Conservation (phyloP, 148 eudicot species). For the Dianthus caryophyllus region DNA sequence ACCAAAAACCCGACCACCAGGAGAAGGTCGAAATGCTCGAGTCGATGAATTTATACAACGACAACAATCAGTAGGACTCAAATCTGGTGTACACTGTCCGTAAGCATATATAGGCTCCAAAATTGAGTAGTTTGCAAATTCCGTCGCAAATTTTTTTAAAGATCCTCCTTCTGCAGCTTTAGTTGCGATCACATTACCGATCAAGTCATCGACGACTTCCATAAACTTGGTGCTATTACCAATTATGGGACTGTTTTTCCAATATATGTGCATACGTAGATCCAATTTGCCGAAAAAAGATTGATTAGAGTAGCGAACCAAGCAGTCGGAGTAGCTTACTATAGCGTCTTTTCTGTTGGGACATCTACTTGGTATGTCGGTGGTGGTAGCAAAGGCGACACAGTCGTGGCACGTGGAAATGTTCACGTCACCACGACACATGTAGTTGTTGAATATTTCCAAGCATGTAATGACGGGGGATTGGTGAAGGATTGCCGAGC, state of each 20-base stretch:
- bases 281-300: slow-evolving; percentile 1
- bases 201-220: not conserved
- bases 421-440: slow-evolving; percentile 28
- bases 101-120: slow-evolving; percentile 2
- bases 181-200: not conserved
- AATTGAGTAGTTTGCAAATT: not conserved
- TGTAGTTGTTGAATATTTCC: too few relatives aligned
- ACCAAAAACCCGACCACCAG: slow-evolving; percentile 15
- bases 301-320: slow-evolving; percentile 34
- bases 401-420: slow-evolving; percentile 24
- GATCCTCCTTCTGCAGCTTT: slow-evolving; percentile 6
- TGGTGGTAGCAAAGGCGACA: slow-evolving; percentile 17
- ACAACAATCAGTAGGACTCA: slow-evolving; percentile 16
- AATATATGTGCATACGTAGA: too few relatives aligned
- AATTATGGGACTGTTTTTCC: not conserved
- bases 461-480: too few relatives aligned
- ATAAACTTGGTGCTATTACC: slow-evolving; percentile 3
- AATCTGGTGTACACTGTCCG: slow-evolving; percentile 26
- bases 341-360: slow-evolving; percentile 27
- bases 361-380: slow-evolving; percentile 20
- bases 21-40: not conserved
- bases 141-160: slow-evolving; percentile 10
- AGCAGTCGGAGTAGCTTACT: slow-evolving; percentile 30
- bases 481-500: too few relatives aligned
- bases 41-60: slow-evolving; percentile 7